Base-by-base conservation (phyloP, 2,329 filamentous ascomycete species). In the Verticillium zaregamsianum region DNA sequence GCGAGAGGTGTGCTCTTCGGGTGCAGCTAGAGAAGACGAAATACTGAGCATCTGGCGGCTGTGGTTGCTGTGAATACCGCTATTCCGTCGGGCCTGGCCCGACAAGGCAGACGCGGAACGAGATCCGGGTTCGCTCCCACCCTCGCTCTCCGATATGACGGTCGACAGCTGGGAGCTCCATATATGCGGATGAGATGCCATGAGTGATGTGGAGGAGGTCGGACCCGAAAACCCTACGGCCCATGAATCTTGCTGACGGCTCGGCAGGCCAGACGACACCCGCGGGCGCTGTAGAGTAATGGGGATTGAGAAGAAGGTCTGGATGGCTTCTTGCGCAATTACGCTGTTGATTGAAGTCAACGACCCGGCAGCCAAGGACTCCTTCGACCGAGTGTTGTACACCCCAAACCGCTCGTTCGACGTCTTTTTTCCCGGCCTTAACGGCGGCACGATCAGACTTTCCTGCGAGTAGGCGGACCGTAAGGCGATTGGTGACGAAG, bases 161-260 rank as follows among this genome's bases (percentile, higher is more conserved):
- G 86, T 87, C 45, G 86, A 89, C 52, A 88, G 77, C 72, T 87
- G 85, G 55, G 83, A 83, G 72, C 85, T 87, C 85, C 85, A 88
- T 79, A 84, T 83, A 68, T 86, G 84, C 61, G 80, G 78, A 62
- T 79, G 72, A 56, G 79, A 55, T 55, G 31, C 54, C 54, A 55
- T 55, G 31, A 25, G 54, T 31, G 32, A 39, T 58, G 32, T 17
- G 25, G 20, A 37, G 25, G 57, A 35, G 37, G 17, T 7, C 31
- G 61, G 23, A 45, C 33, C 31, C 23, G 37, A 15, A 15, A 55
- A 15, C 11, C 45, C 39, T 12, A 58, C 68, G 59, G 66, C 69
- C 69, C 68, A 71, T 70, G 71, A 63, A 68, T 69, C 66, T 63
- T 70, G 68, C 59, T 67, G 69, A 55, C 68, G 59, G 39, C 68